phyloP scores from a whole-genome alignment of 257 asterid species.

The Verbascum thapsus region DNA sequence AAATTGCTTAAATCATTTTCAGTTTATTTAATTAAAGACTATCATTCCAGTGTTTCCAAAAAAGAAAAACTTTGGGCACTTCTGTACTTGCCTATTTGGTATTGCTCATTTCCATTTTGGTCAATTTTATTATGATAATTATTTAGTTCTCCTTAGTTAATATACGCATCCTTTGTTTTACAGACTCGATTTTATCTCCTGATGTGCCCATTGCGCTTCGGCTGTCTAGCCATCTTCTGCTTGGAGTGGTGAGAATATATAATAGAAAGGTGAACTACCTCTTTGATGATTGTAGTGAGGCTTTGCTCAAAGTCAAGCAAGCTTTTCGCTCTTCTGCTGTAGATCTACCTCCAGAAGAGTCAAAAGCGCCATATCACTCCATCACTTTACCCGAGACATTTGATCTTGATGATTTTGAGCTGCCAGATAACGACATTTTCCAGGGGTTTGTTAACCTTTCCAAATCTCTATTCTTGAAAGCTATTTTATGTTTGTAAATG shows the following conservation, averaged over 20 bases:
- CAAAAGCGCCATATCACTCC: slow-evolving; percentile 96
- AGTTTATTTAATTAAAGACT: background rate
- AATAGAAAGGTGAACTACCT: slow-evolving; percentile 94
- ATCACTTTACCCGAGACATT: slow-evolving; percentile 94
- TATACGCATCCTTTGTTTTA: slow-evolving; percentile 26
- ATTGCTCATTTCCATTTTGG: background rate
- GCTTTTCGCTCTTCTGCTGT: slow-evolving; percentile 97
- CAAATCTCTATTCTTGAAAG: slow-evolving; percentile 4
- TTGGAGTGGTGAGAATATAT: slow-evolving; percentile 97
- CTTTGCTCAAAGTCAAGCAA: slow-evolving; percentile 89
- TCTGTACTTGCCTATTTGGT: slow-evolving; percentile 6
- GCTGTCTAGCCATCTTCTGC: slow-evolving; percentile 93
- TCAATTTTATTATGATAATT: slow-evolving; percentile 3
- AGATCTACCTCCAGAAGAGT: slow-evolving; percentile 94
- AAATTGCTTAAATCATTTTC: slow-evolving; percentile 7
- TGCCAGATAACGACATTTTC: slow-evolving; percentile 81
- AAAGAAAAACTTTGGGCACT: slow-evolving; percentile 10
- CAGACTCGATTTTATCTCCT: slow-evolving; percentile 85
- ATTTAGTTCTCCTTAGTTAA: slow-evolving; percentile 11
- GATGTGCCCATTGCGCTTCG: slow-evolving; percentile 97
- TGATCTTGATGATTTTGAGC: slow-evolving; percentile 97
- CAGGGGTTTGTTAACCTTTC: slow-evolving; percentile 64
- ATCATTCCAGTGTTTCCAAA: background rate
- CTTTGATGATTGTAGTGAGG: slow-evolving; percentile 94
- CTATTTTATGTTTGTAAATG: slow-evolving; percentile 16